A percentile compares a stretch with the other conserved stretches of the same genome.
Conservation (phyloP, 208 protist species). For the Wallacemonas sp. region DNA sequence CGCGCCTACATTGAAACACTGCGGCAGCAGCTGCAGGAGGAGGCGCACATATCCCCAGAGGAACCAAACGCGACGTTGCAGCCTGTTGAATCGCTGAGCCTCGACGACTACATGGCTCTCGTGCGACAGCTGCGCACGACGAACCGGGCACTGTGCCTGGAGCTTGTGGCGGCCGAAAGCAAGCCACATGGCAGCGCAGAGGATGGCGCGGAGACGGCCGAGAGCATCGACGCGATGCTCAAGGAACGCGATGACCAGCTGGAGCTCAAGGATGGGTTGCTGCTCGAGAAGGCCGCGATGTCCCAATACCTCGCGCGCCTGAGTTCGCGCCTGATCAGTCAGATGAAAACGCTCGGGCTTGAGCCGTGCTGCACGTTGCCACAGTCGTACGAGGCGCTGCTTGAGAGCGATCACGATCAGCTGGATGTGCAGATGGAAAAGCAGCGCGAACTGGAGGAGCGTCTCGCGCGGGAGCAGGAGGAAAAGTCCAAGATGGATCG, state of each 20-base stretch:
- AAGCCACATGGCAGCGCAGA: too few species aligned
- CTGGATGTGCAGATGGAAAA: slow-evolving; percentile 51
- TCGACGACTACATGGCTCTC: slow-evolving; percentile 71
- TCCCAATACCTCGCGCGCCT: slow-evolving; percentile 75
- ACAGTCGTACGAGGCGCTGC: slow-evolving; percentile 63
- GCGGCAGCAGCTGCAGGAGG: slow-evolving; percentile 31
- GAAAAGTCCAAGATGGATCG: slow-evolving; percentile 60
- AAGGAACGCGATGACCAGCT: slow-evolving; percentile 71
- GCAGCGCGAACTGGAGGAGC: slow-evolving; percentile 66
- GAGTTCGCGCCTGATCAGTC: slow-evolving; percentile 61
- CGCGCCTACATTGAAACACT: slow-evolving; percentile 45
- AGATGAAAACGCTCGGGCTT: slow-evolving; percentile 67
- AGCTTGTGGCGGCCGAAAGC: too few species aligned
- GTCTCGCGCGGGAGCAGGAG: slow-evolving; percentile 52
- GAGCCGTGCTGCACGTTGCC: slow-evolving; percentile 73
- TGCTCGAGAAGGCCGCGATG: slow-evolving; percentile 79
- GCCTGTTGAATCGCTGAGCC: slow-evolving; percentile 56
- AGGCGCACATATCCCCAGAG: slow-evolving; percentile 19
- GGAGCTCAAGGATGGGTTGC: slow-evolving; percentile 70
- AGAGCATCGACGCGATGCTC: slow-evolving; percentile 44
- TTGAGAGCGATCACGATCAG: slow-evolving; percentile 48
- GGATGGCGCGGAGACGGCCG: slow-evolving; percentile 10
- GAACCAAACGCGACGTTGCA: slow-evolving; percentile 32
- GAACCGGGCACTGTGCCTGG: slow-evolving; percentile 45
- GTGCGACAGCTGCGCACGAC: slow-evolving; percentile 56